Conservation (phyloP, 345 rosid species). For the Reutealis trisperma region DNA sequence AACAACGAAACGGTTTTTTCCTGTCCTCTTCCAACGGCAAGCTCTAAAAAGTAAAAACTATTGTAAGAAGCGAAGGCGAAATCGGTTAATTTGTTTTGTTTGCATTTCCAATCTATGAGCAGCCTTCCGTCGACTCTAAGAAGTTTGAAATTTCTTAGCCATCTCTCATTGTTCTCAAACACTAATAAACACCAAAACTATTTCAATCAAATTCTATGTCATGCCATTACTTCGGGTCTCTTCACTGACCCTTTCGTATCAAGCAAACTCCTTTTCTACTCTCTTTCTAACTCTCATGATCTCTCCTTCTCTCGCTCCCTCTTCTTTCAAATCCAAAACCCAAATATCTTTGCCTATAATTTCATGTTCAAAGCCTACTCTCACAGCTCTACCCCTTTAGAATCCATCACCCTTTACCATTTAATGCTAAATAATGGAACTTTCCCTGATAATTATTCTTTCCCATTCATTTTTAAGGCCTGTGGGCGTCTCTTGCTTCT, state of each 20-base stretch:
- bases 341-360: slow-evolving; percentile 14
- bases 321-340: slow-evolving; percentile 13
- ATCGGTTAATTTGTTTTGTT: not conserved
- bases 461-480: slow-evolving; percentile 15
- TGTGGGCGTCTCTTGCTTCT: slow-evolving; percentile 11
- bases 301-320: slow-evolving; percentile 2
- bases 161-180: not conserved
- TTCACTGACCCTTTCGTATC: not conserved
- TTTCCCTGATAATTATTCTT: slow-evolving; percentile 23
- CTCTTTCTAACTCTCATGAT: not conserved
- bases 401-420: slow-evolving; percentile 16
- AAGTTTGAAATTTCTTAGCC: not conserved
- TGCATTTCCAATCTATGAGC: not conserved
- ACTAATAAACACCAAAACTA: not conserved
- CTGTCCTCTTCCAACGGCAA: too few relatives aligned
- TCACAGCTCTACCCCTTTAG: slow-evolving; percentile 7
- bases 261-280: not conserved
- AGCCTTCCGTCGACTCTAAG: not conserved
- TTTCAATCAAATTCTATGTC: not conserved
- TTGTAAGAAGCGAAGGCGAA: too few relatives aligned
- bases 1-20: too few relatives aligned
- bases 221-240: not conserved
- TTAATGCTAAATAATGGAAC: slow-evolving; percentile 5
- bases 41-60: too few relatives aligned
- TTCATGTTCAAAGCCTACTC: slow-evolving; percentile 21